Evolutionary conservation across 352 stramenopile species (phyloP).

Genomic region (Phytophthora palmivora): DNA sequence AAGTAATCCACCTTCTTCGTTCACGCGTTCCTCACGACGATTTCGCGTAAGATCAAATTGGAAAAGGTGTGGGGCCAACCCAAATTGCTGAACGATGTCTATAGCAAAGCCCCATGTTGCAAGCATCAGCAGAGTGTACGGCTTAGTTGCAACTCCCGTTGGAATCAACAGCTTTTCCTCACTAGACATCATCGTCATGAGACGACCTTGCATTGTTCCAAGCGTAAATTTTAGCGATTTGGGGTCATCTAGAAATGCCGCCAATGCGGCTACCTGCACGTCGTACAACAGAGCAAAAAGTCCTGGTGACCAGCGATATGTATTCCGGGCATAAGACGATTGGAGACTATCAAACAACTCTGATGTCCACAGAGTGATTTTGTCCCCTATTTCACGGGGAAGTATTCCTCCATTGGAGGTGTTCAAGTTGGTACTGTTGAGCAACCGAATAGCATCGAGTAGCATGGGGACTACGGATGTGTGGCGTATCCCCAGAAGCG

Average conservation of each 20-base stretch:
- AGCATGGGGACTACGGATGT: slow-evolving; percentile 42
- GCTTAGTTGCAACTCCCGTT: slow-evolving; percentile 30
- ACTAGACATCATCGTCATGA: slow-evolving; percentile 51
- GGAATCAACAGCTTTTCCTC: slow-evolving; percentile 42
- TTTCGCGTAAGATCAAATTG: slow-evolving; percentile 49
- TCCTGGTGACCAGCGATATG: slow-evolving; percentile 37
- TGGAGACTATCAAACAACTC: slow-evolving; percentile 33
- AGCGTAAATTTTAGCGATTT: slow-evolving; percentile 43
- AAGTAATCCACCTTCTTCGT: slow-evolving; percentile 38
- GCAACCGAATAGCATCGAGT: slow-evolving; percentile 47
- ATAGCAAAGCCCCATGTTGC: slow-evolving; percentile 36
- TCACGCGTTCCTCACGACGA: slow-evolving; percentile 38
- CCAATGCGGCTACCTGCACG: slow-evolving; percentile 48
- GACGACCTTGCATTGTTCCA: slow-evolving; percentile 53
- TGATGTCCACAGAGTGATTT: slow-evolving; percentile 35
- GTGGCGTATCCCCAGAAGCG: slow-evolving; percentile 39
- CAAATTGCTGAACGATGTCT: slow-evolving; percentile 41
- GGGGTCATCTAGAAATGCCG: slow-evolving; percentile 55
- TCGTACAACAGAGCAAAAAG: slow-evolving; percentile 59
- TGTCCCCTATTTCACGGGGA: slow-evolving; percentile 1
- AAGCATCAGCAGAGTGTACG: slow-evolving; percentile 46
- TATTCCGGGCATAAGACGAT: slow-evolving; percentile 28
- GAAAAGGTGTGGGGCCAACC: slow-evolving; percentile 49
- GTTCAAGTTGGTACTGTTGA: slow-evolving; percentile 28
- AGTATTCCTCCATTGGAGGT: slow-evolving; percentile 4